Evolutionary conservation across 768 basidiomycete species (phyloP), one percentile per base, ranked within the genome.

Genomic region (Guyanaporus albipodus): DNA sequence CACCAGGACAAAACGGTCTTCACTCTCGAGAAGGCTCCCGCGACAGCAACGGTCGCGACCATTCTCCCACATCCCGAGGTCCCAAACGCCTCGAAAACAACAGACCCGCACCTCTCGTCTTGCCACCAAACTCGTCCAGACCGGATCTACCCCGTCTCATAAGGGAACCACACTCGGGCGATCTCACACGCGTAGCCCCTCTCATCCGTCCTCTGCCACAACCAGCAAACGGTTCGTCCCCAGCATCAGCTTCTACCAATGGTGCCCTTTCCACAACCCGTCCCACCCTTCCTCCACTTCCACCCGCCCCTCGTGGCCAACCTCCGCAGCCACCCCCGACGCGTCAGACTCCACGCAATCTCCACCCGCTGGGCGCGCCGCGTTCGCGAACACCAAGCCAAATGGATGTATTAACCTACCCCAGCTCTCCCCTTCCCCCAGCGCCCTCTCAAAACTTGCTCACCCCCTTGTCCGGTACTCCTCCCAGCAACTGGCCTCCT

Each of bases 101-200:
- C 32, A 71, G 91, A 49, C 92, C 91, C 4, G 85, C 91, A 0
- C 91, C 92, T 0, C 70, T 95, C n/a, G 80, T 86, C 54, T 73
- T 95, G 9, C 74, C 78, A 15, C 73, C 74, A 1, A 74, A 74
- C 48, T 62, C 73, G 10, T 70, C 71, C 4, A 71, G 82, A 32
- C 68, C 72, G 14, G 83, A 85, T 59, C 78, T 92, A 1, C 91
- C 91, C 6, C 80, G 80, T 17, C 71, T 91, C 46, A 76, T 87
- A 33, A 78, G 83, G 40, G 83, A 87, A 52, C 74, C 73, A 22
- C 56, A 69, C 50, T 67, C 67, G 14, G 75, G 78, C 15, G 85
- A 87, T 52, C 78, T 83, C 0, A 55, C 69, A 8, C 69, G 75
- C 1, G 17, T n/a, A n/a, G 7, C 24, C n/a, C n/a, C 37, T 5